These are phyloP conservation scores for Paramecium biaurelia DNA, from an alignment of 73 alveolate genomes.

Conservation along the genomic window DNA sequence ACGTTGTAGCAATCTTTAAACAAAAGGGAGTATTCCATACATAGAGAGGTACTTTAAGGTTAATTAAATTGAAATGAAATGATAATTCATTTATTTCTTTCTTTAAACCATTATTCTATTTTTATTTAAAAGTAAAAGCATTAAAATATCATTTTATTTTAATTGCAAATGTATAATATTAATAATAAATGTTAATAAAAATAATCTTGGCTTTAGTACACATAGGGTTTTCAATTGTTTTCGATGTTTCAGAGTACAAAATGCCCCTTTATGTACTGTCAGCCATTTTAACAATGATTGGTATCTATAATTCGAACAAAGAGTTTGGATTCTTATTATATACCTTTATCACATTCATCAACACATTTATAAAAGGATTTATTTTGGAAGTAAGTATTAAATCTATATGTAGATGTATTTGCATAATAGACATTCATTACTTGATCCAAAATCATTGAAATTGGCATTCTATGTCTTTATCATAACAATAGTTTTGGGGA, in stretches of 20 bases:
- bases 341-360: background rate
- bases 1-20: too few relatives aligned
- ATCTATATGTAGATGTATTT: background rate
- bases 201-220: background rate
- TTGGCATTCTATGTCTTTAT: background rate
- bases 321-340: background rate
- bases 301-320: background rate
- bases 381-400: background rate
- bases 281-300: background rate
- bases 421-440: background rate
- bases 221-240: background rate
- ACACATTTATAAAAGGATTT: background rate
- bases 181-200: background rate
- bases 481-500: background rate
- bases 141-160: too few relatives aligned
- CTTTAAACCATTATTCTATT: background rate
- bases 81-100: too few relatives aligned
- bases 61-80: too few relatives aligned
- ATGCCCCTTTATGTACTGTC: background rate
- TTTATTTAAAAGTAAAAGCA: too few relatives aligned
- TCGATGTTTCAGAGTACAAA: background rate
- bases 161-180: background rate
- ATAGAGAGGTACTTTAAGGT: too few relatives aligned
- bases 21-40: too few relatives aligned
- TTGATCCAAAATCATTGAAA: background rate